phyloP scores from a whole-genome alignment of 306 rosid genomes.

The Abrus precatorius region DNA sequence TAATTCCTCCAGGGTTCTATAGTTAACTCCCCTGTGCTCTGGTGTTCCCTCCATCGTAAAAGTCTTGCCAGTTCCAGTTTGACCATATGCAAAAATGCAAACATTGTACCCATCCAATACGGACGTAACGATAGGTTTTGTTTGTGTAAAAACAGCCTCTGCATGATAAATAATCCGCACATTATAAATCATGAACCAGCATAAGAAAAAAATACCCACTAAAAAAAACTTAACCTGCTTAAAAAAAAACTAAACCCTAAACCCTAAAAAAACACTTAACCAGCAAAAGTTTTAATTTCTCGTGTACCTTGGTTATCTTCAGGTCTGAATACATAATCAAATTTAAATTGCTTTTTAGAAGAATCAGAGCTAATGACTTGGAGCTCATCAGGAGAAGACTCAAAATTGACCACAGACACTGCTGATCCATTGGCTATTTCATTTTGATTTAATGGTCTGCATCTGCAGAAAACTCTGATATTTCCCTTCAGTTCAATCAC shows the following conservation, averaged over 20 bases:
- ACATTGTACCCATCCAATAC: constrained; percentile 94
- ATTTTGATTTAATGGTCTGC: constrained; percentile 76
- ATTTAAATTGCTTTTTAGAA: constrained; percentile 86
- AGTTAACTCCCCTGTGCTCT: constrained; percentile 90
- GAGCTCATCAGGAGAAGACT: constrained; percentile 74
- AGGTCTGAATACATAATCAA: constrained; percentile 82
- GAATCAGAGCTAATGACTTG: constrained; percentile 86
- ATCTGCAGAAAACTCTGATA: constrained; percentile 94
- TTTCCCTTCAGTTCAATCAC: constrained; percentile 94
- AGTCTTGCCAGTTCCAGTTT: constrained; percentile 97
- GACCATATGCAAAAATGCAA: constrained; percentile 95
- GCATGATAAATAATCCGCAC: constrained; percentile 35
- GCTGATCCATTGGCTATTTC: constrained; percentile 64
- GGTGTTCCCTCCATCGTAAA: constrained; percentile 96
- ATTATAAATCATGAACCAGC: constrained; percentile 2
- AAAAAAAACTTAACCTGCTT: constrained; percentile 17
- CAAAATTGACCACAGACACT: constrained; percentile 67
- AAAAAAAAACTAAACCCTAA: neutral
- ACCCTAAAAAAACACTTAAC: constrained; percentile 7
- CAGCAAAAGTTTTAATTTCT: constrained; percentile 14
- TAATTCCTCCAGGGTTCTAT: constrained; percentile 85
- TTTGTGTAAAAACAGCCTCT: constrained; percentile 84
- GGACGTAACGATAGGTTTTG: constrained; percentile 84
- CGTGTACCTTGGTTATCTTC: constrained; percentile 85
- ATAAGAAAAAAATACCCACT: neutral